Conservation (phyloP, 1,284 basidiomycete genomes). For the Bjerkandera adusta region DNA sequence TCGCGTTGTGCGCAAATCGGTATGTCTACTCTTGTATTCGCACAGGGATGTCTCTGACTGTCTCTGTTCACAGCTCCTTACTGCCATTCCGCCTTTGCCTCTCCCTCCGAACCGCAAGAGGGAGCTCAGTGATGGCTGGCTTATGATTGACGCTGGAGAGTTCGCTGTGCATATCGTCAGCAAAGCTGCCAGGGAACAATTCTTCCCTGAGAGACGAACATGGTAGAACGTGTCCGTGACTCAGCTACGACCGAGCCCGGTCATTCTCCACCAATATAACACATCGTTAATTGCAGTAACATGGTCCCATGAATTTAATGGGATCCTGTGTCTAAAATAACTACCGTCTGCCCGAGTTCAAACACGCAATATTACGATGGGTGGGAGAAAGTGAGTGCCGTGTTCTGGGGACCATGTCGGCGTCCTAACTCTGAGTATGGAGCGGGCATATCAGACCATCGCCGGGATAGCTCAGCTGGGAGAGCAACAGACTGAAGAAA, state of each 20-base stretch:
- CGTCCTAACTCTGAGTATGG: no score
- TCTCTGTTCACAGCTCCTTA: constrained; percentile 43
- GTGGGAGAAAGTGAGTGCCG: no score
- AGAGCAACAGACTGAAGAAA: constrained; percentile 80
- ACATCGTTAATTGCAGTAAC: no score
- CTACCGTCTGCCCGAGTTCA: no score
- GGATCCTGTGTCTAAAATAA: no score
- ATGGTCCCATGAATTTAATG: no score
- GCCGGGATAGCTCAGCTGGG: constrained; percentile 73
- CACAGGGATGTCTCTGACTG: not conserved
- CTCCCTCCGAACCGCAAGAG: constrained; percentile 62
- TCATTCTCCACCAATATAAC: no score
- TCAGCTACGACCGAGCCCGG: no score
- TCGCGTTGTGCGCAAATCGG: constrained; percentile 62
- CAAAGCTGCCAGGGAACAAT: constrained; percentile 58
- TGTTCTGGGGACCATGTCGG: no score
- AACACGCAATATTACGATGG: no score
- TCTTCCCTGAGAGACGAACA: constrained; percentile 47
- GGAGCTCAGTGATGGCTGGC: constrained; percentile 68
- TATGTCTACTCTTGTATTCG: constrained; percentile 25
- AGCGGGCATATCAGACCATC: no score
- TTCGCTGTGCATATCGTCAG: constrained; percentile 77
- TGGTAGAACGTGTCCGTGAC: no score
- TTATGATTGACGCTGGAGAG: constrained; percentile 74
- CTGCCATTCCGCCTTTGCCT: constrained; percentile 49